Percentiles rank a stretch among this genome's conserved stretches.
phyloP scores from a whole-genome alignment of 495 filamentous ascomycete species.

The Clavariopsis aquatica region DNA sequence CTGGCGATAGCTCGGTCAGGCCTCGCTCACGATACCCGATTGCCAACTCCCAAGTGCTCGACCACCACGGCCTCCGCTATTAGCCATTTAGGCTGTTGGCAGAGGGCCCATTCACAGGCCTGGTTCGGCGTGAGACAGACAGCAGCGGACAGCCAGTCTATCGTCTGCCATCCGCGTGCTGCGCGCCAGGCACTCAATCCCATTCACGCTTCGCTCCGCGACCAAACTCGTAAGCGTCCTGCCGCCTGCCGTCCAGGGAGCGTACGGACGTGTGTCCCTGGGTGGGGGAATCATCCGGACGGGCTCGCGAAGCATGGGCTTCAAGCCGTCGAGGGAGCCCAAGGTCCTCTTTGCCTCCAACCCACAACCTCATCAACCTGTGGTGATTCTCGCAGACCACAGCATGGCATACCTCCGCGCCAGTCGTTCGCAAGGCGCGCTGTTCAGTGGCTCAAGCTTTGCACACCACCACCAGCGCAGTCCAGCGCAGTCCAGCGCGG shows the following conservation, averaged over 20 bases:
- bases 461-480: conserved; percentile 18
- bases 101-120: conserved; percentile 10
- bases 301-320: neutral
- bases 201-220: conserved; percentile 3
- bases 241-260: neutral
- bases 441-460: conserved; percentile 1
- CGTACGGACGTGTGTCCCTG: neutral
- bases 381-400: neutral
- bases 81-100: conserved; percentile 38
- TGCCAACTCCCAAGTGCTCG: conserved; percentile 24
- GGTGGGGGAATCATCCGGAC: neutral
- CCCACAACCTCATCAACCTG: conserved; percentile 1
- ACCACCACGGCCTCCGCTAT: conserved; percentile 17
- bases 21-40: conserved; percentile 15
- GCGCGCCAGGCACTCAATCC: neutral
- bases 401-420: conserved; percentile 5
- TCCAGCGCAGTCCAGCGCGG: conserved; percentile 29
- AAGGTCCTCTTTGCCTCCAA: neutral
- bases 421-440: neutral
- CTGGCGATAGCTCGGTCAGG: conserved; percentile 19
- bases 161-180: neutral
- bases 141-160: neutral
- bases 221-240: conserved; percentile 1
- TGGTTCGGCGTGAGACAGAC: conserved; percentile 27
- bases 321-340: neutral